Percentiles rank a stretch among this genome's conserved stretches.
These are phyloP conservation scores for Aspergillus luchuensis DNA, from an alignment of 2,329 filamentous ascomycete species.

Conservation along the genomic window DNA sequence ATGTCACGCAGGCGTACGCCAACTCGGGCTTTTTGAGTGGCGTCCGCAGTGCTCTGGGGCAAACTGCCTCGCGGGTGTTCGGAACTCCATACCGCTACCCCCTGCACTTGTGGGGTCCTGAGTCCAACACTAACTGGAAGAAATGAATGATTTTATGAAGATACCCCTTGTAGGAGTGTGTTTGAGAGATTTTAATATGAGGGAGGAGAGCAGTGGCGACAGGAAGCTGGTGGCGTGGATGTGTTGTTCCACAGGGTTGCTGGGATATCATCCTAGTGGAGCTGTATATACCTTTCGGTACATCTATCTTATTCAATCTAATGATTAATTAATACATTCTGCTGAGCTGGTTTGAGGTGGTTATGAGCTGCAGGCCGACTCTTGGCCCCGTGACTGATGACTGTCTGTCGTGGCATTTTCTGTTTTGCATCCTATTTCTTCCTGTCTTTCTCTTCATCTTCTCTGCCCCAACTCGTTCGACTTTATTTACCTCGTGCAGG, in stretches of 20 bases:
- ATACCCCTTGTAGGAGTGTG: not conserved
- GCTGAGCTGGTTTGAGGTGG: too few species aligned
- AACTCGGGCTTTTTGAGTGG: slow-evolving; percentile 59
- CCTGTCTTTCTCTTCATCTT: not conserved
- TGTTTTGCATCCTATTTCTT: not conserved
- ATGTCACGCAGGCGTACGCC: slow-evolving; percentile 62
- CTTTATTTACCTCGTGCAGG: not conserved
- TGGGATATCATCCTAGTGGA: not conserved
- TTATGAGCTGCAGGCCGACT: too few species aligned
- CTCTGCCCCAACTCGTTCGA: not conserved
- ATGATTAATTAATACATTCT: too few species aligned
- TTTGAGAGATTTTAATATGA: too few species aligned
- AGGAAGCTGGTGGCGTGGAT: too few species aligned
- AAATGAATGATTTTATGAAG: not conserved
- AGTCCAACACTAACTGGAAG: not conserved
- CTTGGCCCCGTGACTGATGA: not conserved
- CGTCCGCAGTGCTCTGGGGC: slow-evolving; percentile 42
- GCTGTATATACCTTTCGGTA: not conserved
- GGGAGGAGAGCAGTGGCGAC: too few species aligned
- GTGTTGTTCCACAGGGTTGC: not conserved
- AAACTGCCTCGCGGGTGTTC: slow-evolving; percentile 12
- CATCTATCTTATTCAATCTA: too few species aligned
- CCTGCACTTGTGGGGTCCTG: not conserved
- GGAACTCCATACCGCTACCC: slow-evolving; percentile 5
- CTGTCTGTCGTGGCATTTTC: too few species aligned